Conservation (phyloP, 192 early-diverging fungal species). For the Irineochytrium annulatum region DNA sequence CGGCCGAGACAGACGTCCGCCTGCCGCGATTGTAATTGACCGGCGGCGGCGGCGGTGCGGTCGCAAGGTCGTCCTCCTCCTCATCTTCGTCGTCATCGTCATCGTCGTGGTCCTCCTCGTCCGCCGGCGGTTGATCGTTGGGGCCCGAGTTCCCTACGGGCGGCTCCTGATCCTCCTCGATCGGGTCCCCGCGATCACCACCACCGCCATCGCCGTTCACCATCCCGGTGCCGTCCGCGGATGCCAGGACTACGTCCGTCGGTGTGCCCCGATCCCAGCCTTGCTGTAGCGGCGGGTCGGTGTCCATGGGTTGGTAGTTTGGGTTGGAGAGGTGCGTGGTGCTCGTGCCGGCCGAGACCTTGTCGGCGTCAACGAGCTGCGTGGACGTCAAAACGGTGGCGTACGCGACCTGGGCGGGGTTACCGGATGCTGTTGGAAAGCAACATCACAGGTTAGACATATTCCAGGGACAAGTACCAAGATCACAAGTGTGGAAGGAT, state of each 20-base stretch:
- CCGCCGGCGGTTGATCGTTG: too few species aligned
- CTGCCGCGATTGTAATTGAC: conserved; percentile 76
- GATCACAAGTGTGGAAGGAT: neutral
- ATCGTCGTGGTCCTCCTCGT: conserved; percentile 39
- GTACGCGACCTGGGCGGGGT: conserved; percentile 1
- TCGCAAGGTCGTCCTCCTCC: conserved; percentile 57
- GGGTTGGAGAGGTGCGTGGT: neutral
- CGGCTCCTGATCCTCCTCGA: too few species aligned
- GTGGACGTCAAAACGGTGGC: too few species aligned
- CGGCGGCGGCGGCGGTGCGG: conserved; percentile 52
- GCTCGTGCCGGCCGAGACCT: neutral
- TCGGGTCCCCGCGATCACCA: too few species aligned
- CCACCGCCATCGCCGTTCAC: too few species aligned
- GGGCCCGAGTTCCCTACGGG: neutral
- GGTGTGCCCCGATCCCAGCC: too few species aligned
- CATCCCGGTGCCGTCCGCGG: too few species aligned
- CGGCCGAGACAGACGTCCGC: conserved; percentile 91
- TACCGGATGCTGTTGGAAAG: conserved; percentile 38
- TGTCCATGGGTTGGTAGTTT: neutral
- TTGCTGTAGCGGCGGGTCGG: neutral
- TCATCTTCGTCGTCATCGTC: conserved; percentile 57
- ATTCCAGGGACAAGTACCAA: too few species aligned
- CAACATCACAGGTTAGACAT: too few species aligned
- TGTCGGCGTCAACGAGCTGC: too few species aligned
- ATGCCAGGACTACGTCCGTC: too few species aligned